phyloP scores from a whole-genome alignment of 176 grass and related monocot species.

The Puccinellia tenuiflora region DNA sequence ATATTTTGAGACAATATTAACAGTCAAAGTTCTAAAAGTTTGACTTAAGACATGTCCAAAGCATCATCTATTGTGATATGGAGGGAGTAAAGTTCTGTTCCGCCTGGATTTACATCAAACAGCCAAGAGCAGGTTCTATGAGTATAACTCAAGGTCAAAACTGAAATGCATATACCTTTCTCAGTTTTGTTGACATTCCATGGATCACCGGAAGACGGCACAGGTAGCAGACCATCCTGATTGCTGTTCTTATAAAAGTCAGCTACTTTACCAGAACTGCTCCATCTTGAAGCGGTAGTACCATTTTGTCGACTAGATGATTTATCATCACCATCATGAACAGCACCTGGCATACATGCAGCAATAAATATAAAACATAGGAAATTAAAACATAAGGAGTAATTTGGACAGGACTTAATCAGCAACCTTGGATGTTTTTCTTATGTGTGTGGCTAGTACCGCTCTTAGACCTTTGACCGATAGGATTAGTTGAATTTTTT shows the following conservation, averaged over 20 bases:
- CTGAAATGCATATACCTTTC: conserved; percentile 24
- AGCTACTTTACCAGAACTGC: conserved; percentile 32
- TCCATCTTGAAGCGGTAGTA: conserved; percentile 31
- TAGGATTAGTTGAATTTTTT: conserved; percentile 40
- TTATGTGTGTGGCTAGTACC: conserved; percentile 37
- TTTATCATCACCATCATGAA: conserved; percentile 29
- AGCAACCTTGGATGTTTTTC: conserved; percentile 71
- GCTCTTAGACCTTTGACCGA: conserved; percentile 48
- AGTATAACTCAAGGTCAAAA: neutral
- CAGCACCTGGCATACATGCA: conserved; percentile 19
- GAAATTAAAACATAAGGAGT: conserved; percentile 11
- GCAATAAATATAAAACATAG: conserved; percentile 3
- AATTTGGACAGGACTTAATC: conserved; percentile 20
- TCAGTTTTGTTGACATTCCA: conserved; percentile 19
- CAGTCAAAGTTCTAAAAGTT: too few species aligned
- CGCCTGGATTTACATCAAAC: neutral
- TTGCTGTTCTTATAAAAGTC: conserved; percentile 11
- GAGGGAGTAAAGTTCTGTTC: neutral
- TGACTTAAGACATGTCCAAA: too few species aligned
- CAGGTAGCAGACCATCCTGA: conserved; percentile 17
- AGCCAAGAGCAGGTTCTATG: neutral
- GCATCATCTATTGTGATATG: too few species aligned
- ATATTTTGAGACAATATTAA: too few species aligned
- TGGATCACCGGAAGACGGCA: conserved; percentile 12
- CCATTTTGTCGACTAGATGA: conserved; percentile 24